Base-by-base conservation (phyloP, 495 filamentous ascomycete genomes). In the Thermochaetoides thermophila region DNA sequence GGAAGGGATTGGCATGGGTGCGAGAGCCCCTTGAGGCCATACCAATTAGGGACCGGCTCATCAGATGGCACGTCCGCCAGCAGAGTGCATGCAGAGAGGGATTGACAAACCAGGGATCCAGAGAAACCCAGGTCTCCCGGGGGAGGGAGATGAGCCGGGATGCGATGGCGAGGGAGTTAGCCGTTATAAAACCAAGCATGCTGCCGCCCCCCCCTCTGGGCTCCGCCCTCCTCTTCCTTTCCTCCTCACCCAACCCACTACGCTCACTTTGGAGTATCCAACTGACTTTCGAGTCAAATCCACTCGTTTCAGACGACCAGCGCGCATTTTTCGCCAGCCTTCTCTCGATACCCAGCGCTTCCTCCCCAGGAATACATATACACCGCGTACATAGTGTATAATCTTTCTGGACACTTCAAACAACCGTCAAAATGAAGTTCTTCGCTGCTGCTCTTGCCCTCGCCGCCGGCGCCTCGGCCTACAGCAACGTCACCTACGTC, bases 351-450 rank as follows among this genome's bases (percentile, higher is more conserved):
- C 35, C 27, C 34, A 23, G 27, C 29, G 33, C 34, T 16, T 12
- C 12, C 16, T 30, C 31, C 30, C 32, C 24, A 42, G 41, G 40
- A 45, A 50, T 44, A n/a, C 24, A 39, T 33, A 40, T 40, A 40
- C 50, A 48, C 44, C 48, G 49, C 63, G 50, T 61, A 58, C 51
- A 52, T 61, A 58, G 50, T 53, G 48, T 44, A 42, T 45, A 48
- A 46, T 24, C 21, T 24, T 6, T 24, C 21, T 24, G 6, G 6
- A 24, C 6, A 24, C 45, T 51, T 55, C 60, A 52, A 51, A 58
- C 55, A 58, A 50, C 57, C 49, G 54, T 72, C 78, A 86, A 79
- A 56, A 93, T 93, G 84, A 82, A 82, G 78, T 84, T 80, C 79
- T 68, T 78, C 47, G 50, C 53, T 45, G 51, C 60, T 56, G 50